phyloP scores from a whole-genome alignment of 2,329 filamentous ascomycete genomes.

The Cadophora luteo-olivacea region DNA sequence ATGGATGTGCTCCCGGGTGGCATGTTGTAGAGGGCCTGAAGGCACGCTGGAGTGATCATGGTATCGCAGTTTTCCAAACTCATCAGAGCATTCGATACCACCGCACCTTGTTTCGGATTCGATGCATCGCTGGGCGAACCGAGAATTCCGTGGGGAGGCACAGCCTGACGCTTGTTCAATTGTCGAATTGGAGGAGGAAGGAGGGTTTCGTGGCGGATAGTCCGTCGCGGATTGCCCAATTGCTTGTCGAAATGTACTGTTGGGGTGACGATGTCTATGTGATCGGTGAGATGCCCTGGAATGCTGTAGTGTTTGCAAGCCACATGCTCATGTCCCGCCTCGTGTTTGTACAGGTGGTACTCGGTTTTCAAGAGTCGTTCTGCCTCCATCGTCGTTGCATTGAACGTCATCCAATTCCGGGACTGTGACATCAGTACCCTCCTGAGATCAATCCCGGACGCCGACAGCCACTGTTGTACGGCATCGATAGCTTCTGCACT shows the following conservation, averaged over 20 bases:
- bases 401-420: constrained; percentile 42
- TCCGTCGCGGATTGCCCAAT: constrained; percentile 26
- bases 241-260: constrained; percentile 44
- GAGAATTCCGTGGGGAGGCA: constrained; percentile 32
- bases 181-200: constrained; percentile 42
- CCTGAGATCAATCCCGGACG: constrained; percentile 55
- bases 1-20: constrained; percentile 48
- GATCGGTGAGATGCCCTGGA: constrained; percentile 39
- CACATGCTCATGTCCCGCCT: constrained; percentile 50
- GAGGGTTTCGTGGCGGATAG: constrained; percentile 49
- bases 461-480: constrained; percentile 60
- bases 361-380: constrained; percentile 60
- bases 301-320: constrained; percentile 44
- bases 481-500: constrained; percentile 52
- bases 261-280: constrained; percentile 45
- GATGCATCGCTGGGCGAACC: constrained; percentile 40
- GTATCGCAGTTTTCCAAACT: constrained; percentile 52
- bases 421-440: constrained; percentile 54
- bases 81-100: constrained; percentile 38
- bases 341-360: constrained; percentile 60
- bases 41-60: constrained; percentile 63
- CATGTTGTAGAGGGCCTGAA: constrained; percentile 58
- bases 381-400: constrained; percentile 47
- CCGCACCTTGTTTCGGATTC: constrained; percentile 39
- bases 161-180: constrained; percentile 30